Conservation (phyloP, 352 stramenopile species). For the Phytophthora hybrid region DNA sequence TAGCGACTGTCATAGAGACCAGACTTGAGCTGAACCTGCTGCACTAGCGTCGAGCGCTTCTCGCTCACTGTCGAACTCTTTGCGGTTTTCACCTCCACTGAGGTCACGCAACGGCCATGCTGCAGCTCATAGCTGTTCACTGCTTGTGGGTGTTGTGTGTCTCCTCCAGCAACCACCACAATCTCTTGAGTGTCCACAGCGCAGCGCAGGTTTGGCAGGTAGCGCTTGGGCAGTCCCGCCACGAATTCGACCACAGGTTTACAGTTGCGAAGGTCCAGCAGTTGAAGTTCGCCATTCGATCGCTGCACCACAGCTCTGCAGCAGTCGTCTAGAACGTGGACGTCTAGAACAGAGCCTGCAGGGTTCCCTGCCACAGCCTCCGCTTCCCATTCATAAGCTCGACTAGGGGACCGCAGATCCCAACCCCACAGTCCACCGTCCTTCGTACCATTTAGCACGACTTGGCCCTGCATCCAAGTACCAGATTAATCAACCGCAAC, state of each 20-base stretch:
- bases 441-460: slow-evolving; percentile 62
- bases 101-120: slow-evolving; percentile 32
- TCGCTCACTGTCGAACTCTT: not conserved
- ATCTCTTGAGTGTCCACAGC: slow-evolving; percentile 44
- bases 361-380: slow-evolving; percentile 1
- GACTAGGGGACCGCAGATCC: slow-evolving; percentile 49
- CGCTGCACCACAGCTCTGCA: slow-evolving; percentile 48
- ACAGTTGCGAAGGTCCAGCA: slow-evolving; percentile 60
- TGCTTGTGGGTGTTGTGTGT: slow-evolving; percentile 18
- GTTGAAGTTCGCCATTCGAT: slow-evolving; percentile 52
- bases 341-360: slow-evolving; percentile 39
- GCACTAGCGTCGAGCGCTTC: slow-evolving; percentile 32
- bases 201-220: slow-evolving; percentile 48
- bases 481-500: not conserved
- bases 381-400: slow-evolving; percentile 35
- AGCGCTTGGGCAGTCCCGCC: slow-evolving; percentile 33
- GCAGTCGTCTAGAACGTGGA: slow-evolving; percentile 55
- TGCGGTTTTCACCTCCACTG: slow-evolving; percentile 25
- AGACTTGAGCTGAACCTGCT: slow-evolving; percentile 49
- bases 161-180: slow-evolving; percentile 48
- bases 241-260: slow-evolving; percentile 48
- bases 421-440: slow-evolving; percentile 58
- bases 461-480: slow-evolving; percentile 30
- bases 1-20: slow-evolving; percentile 15
- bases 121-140: slow-evolving; percentile 46